Evolutionary conservation across 352 stramenopile genomes (phyloP).

Genomic region (Phytophthora rubi): DNA sequence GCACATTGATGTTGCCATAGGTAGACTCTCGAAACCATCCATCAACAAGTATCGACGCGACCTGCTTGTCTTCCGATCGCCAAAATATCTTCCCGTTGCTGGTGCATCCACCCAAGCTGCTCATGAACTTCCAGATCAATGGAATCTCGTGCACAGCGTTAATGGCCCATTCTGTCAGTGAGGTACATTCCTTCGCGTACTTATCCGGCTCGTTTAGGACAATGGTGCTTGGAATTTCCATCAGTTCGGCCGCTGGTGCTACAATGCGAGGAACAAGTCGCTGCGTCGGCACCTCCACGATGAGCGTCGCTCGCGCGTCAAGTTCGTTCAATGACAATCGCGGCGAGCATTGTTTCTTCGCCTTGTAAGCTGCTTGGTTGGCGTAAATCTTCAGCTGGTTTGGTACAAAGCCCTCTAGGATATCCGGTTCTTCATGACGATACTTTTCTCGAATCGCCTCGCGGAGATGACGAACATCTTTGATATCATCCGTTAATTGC

Average conservation of each 20-base stretch:
- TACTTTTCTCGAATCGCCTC: background rate
- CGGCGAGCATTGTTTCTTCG: background rate
- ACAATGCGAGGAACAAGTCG: too few relatives aligned
- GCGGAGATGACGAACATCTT: background rate
- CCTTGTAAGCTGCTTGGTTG: constrained; percentile 12
- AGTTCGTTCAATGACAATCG: background rate
- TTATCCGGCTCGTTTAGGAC: too few relatives aligned
- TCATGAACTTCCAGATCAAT: too few relatives aligned
- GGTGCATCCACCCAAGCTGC: too few relatives aligned
- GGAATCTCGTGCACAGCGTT: too few relatives aligned
- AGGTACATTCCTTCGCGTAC: too few relatives aligned
- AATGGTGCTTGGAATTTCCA: too few relatives aligned
- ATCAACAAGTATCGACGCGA: constrained; percentile 19
- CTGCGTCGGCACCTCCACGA: background rate
- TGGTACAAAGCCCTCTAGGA: background rate
- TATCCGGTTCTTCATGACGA: background rate
- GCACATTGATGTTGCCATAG: constrained; percentile 2
- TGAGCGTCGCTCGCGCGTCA: constrained; percentile 6
- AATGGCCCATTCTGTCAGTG: too few relatives aligned
- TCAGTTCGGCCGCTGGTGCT: too few relatives aligned
- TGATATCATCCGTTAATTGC: background rate
- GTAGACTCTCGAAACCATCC: constrained; percentile 32
- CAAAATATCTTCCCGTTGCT: too few relatives aligned
- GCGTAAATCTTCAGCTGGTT: background rate
- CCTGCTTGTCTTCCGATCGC: background rate